Base-by-base conservation (phyloP, 2,329 filamentous ascomycete genomes). In the Epicoccum sorghinum region DNA sequence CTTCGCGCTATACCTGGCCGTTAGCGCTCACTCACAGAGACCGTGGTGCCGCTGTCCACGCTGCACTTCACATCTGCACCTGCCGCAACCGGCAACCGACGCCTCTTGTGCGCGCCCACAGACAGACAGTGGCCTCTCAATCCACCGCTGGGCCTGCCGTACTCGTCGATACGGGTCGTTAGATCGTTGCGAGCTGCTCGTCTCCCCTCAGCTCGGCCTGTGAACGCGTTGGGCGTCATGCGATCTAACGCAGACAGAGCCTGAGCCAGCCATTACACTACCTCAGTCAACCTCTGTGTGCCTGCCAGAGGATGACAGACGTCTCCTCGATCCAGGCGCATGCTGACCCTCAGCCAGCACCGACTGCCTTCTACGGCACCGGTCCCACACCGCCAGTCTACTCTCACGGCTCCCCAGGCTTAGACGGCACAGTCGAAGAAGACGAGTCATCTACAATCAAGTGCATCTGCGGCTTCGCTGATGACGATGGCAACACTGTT, bases 401-500 rank as follows among this genome's bases (percentile, higher is more conserved):
- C 58, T 58, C 70, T 45, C 74, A 73, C 62, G 70, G 68, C 69
- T 71, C 68, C 30, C 69, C 70, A 57, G 60, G 56, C 32, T 18
- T 56, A 32, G 71, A 75, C 54, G 66, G 67, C 33, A 55, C 69
- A 64, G 82, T 88, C 54, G 73, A 75, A 68, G 86, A 88, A 60
- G 89, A 93, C 77, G 89, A 93, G 76, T 89, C 89, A 14, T 96
- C 96, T 76, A 96, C 91, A 55, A 97, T 98, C 80, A 96, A 96
- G 82, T 99, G 95, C 84, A 96, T 98, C 67, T 99, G 95, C 79
- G 87, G 87, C 74, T 97, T 89, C 77, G 81, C 86, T 74, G 92
- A 96, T 80, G 95, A 99, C 82, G 95, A 99, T 81, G 95, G 95
- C 77, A 93, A 91, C 77, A 99, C 95, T 56, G 96, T 99, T 59